phyloP scores from a whole-genome alignment of 495 filamentous ascomycete species.

The Annulohypoxylon bovei region DNA sequence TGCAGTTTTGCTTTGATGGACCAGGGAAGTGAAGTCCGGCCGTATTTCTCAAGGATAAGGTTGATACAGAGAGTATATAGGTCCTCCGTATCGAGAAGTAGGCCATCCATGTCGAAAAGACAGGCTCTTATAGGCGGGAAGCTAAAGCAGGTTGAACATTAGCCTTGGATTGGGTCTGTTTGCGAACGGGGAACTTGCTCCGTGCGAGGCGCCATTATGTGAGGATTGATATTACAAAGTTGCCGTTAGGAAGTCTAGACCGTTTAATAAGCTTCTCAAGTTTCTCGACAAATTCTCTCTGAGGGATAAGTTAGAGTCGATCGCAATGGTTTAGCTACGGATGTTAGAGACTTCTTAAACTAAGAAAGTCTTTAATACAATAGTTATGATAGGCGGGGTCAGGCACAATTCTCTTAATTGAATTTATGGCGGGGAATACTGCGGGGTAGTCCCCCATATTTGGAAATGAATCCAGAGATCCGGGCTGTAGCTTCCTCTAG shows the following conservation, averaged over 20 bases:
- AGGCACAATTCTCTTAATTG: conserved; percentile 10
- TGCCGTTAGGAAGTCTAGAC: not conserved
- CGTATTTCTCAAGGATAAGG: conserved; percentile 77
- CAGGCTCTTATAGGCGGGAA: conserved; percentile 86
- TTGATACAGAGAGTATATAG: conserved; percentile 88
- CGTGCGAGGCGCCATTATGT: conserved; percentile 52
- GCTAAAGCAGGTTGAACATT: conserved; percentile 50
- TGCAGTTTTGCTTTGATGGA: conserved; percentile 92
- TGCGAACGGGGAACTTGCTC: conserved; percentile 47
- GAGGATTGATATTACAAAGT: not conserved
- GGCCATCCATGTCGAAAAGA: conserved; percentile 98
- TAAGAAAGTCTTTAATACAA: too few relatives aligned
- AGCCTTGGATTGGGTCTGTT: conserved; percentile 5
- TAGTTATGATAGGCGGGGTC: conserved; percentile 6
- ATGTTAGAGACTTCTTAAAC: not conserved
- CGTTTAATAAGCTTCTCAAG: not conserved
- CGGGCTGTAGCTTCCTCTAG: not conserved
- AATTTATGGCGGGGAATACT: conserved; percentile 37
- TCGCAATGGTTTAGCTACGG: not conserved
- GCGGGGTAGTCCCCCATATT: conserved; percentile 13
- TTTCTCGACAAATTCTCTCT: not conserved
- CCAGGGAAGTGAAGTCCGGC: conserved; percentile 82
- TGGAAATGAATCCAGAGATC: not conserved
- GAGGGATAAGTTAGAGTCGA: too few relatives aligned
- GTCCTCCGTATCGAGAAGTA: conserved; percentile 94